Base-by-base conservation (phyloP, 768 basidiomycete genomes). In the Termitomyces sp. region DNA sequence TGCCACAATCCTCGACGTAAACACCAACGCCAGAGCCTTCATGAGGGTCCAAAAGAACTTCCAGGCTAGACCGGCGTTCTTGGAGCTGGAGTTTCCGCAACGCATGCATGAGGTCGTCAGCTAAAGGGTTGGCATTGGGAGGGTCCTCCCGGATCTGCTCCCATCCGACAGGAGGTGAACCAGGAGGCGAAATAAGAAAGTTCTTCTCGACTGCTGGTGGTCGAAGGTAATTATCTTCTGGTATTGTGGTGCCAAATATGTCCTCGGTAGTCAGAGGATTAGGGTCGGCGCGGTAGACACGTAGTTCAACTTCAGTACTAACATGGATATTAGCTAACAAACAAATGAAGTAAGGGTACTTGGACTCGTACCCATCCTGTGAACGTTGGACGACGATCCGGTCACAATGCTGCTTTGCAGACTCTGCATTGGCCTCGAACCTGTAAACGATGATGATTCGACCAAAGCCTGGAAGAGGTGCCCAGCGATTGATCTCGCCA, bases 101-200 rank as follows among this genome's bases (percentile, higher is more conserved):
- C 16, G 96, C 96, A 12, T 77, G 66, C 28, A 93, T 89, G 61
- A 98, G 81, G 68, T 98, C 96, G 24, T 90, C 85, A 0, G 96
- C 96, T 26, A 97, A 81, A 5, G 94, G 88, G 2, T 81, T 73
- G 3, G 75, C 69, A 67, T 98, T 98, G 0, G 96, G 96, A 18
- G 93, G 92, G 8, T 95, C 94, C 71, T 98, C 96, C 51, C 77
- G 77, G 57, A 94, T 82, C 24, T 82, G 93, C 67, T 97, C 94
- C 97, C 97, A 99, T 3, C 95, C 97, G 1, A 95, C 86, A 0
- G 97, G 97, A 0, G 97, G 97, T 0, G 94, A 97, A 5, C 97
- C 97, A 4, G 97, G 97, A 0, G 97, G 97, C 0, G 97, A 98
- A 61, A 99, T 95, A 48, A 99, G 80, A 73, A 98, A 98, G 74